phyloP scores from a whole-genome alignment of 495 filamentous ascomycete species.

The Penicillium lagena region DNA sequence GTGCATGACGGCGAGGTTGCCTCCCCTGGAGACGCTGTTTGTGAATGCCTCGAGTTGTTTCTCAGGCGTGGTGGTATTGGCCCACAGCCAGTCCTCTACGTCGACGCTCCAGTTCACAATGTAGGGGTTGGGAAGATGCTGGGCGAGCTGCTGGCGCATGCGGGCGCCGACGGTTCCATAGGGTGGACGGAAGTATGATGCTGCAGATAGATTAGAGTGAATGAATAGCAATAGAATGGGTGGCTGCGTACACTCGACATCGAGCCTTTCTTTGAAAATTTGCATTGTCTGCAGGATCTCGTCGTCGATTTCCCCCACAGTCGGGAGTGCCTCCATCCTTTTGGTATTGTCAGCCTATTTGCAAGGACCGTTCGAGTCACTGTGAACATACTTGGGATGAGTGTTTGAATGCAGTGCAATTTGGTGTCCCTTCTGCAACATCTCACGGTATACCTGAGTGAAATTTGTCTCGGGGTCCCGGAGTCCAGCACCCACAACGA shows the following conservation, averaged over 20 bases:
- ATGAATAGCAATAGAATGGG: background rate
- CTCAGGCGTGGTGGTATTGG: conserved; percentile 55
- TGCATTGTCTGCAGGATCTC: conserved; percentile 60
- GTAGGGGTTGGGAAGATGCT: conserved; percentile 41
- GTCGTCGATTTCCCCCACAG: conserved; percentile 57
- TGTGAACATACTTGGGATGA: conserved; percentile 51
- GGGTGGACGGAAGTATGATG: conserved; percentile 67
- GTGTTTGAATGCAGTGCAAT: conserved; percentile 70
- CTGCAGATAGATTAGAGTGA: conserved; percentile 10
- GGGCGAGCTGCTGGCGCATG: conserved; percentile 57
- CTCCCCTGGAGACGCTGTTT: conserved; percentile 57
- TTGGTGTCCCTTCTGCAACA: conserved; percentile 62
- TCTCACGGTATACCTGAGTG: conserved; percentile 57
- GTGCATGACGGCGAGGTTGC: conserved; percentile 72
- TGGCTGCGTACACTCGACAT: conserved; percentile 27
- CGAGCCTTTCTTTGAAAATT: conserved; percentile 47
- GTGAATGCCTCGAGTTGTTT: conserved; percentile 72
- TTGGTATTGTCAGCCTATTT: background rate
- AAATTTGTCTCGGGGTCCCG: conserved; percentile 54
- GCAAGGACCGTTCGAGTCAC: too few species aligned
- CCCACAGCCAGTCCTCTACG: conserved; percentile 76
- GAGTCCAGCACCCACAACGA: conserved; percentile 65
- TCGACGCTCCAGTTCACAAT: conserved; percentile 74
- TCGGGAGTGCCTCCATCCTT: conserved; percentile 59
- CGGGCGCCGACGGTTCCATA: conserved; percentile 71